Conservation (phyloP, 2,329 filamentous ascomycete genomes). For the Scytalidium sp. region DNA sequence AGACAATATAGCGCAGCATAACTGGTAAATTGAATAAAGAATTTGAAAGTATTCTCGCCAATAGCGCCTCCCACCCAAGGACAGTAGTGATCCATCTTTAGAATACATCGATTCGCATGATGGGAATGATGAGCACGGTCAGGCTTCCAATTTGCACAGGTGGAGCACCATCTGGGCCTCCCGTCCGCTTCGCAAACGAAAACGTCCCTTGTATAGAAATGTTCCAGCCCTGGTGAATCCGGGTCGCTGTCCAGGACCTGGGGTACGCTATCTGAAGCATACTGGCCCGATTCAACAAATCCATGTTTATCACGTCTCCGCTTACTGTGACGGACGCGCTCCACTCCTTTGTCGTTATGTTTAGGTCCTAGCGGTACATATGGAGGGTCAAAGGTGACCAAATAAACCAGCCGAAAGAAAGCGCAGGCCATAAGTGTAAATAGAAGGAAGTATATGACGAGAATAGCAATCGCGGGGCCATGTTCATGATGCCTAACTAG, state of each 20-base stretch:
- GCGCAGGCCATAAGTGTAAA: slow-evolving; percentile 62
- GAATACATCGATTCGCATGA: slow-evolving; percentile 82
- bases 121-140: slow-evolving; percentile 86
- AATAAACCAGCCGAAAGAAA: slow-evolving; percentile 69
- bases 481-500: slow-evolving; percentile 43
- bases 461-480: slow-evolving; percentile 63
- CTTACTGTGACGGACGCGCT: neutral
- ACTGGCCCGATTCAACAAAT: slow-evolving; percentile 12
- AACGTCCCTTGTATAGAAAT: slow-evolving; percentile 77
- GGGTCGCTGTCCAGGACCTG: slow-evolving; percentile 28
- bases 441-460: slow-evolving; percentile 71
- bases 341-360: slow-evolving; percentile 16
- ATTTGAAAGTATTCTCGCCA: slow-evolving; percentile 84
- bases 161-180: slow-evolving; percentile 80
- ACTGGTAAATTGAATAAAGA: slow-evolving; percentile 82
- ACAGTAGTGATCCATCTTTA: slow-evolving; percentile 94
- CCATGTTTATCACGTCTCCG: slow-evolving; percentile 10
- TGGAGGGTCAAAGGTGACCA: slow-evolving; percentile 69
- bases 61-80: slow-evolving; percentile 96
- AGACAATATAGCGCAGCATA: slow-evolving; percentile 69
- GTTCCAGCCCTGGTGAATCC: slow-evolving; percentile 67
- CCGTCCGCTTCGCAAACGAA: slow-evolving; percentile 84
- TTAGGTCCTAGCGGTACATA: slow-evolving; percentile 63
- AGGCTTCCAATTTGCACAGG: slow-evolving; percentile 83
- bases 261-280: slow-evolving; percentile 15